A percentile compares a stretch with the other conserved stretches of the same genome.
These are phyloP conservation scores for Penicillium bovifimosum DNA, from an alignment of 495 filamentous ascomycete species.

Conservation along the genomic window DNA sequence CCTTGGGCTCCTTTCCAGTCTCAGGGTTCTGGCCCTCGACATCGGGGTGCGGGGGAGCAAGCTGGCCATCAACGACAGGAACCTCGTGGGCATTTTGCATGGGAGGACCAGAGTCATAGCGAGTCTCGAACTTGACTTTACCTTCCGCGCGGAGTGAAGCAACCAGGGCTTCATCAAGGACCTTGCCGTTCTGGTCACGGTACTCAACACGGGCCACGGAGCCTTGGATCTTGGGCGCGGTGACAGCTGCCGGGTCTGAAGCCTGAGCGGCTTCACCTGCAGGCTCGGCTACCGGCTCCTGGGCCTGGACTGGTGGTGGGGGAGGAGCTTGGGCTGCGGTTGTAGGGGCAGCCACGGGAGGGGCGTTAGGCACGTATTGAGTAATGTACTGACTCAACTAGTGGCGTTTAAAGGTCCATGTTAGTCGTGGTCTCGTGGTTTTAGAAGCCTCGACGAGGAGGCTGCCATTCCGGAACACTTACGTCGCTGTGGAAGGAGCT, in stretches of 20 bases:
- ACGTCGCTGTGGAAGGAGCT: slow-evolving; percentile 84
- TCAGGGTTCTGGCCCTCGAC: slow-evolving; percentile 68
- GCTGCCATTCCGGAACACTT: slow-evolving; percentile 48
- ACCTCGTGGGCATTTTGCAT: slow-evolving; percentile 36
- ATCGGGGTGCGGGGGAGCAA: slow-evolving; percentile 80
- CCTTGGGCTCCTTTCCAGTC: slow-evolving; percentile 43
- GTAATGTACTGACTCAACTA: slow-evolving; percentile 43
- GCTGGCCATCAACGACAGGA: slow-evolving; percentile 61
- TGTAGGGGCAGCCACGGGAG: slow-evolving; percentile 25
- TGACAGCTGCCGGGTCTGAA: slow-evolving; percentile 37
- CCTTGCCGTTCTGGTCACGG: slow-evolving; percentile 86
- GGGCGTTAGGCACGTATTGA: slow-evolving; percentile 15
- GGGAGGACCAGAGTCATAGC: slow-evolving; percentile 85
- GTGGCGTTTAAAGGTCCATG: slow-evolving; percentile 9
- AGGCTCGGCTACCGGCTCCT: slow-evolving; percentile 10
- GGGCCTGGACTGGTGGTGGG: slow-evolving; percentile 12
- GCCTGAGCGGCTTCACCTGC: slow-evolving; percentile 13
- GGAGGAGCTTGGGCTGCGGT: slow-evolving; percentile 12
- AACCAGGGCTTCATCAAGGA: slow-evolving; percentile 79
- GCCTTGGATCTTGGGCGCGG: slow-evolving; percentile 52
- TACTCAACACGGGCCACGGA: slow-evolving; percentile 87
- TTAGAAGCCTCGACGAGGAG: slow-evolving; percentile 31
- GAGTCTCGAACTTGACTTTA: slow-evolving; percentile 90
- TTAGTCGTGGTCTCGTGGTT: slow-evolving; percentile 26
- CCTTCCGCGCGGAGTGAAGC: slow-evolving; percentile 67